phyloP scores from a whole-genome alignment of 2,329 filamentous ascomycete genomes.

The Rhinocladiella similis region DNA sequence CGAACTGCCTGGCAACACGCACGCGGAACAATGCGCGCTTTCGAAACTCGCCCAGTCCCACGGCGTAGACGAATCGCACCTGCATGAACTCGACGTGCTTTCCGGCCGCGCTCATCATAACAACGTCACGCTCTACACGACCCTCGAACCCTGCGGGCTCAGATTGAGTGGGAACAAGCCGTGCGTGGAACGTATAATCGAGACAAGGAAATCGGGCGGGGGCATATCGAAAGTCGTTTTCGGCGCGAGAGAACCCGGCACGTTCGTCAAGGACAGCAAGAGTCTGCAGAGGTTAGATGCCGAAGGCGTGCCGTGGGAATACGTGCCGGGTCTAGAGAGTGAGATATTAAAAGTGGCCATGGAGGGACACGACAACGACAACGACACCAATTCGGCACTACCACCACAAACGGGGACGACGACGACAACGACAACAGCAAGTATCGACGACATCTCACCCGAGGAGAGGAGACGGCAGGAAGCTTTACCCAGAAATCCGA shows the following conservation, averaged over 20 bases:
- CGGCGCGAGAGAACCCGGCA: slow-evolving; percentile 85
- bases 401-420: too few relatives aligned
- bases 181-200: slow-evolving; percentile 74
- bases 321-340: slow-evolving; percentile 72
- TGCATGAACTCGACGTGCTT: slow-evolving; percentile 48
- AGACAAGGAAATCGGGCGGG: slow-evolving; percentile 39
- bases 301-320: slow-evolving; percentile 71
- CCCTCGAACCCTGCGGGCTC: slow-evolving; percentile 65
- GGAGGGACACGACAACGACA: slow-evolving; percentile 66
- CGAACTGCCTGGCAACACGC: slow-evolving; percentile 88
- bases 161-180: slow-evolving; percentile 48
- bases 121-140: slow-evolving; percentile 75
- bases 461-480: slow-evolving; percentile 42
- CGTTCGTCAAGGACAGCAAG: slow-evolving; percentile 80
- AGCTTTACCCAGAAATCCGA: slow-evolving; percentile 42
- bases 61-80: slow-evolving; percentile 52
- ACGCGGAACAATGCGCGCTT: slow-evolving; percentile 92
- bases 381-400: slow-evolving; percentile 18
- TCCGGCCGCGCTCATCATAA: too few relatives aligned
- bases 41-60: slow-evolving; percentile 58
- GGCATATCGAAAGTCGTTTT: slow-evolving; percentile 79
- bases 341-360: slow-evolving; percentile 81
- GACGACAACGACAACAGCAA: not conserved
- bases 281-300: slow-evolving; percentile 69
- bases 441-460: slow-evolving; percentile 39